phyloP scores from a whole-genome alignment of 164 flowering plant species.

The Berberis thunbergii region DNA sequence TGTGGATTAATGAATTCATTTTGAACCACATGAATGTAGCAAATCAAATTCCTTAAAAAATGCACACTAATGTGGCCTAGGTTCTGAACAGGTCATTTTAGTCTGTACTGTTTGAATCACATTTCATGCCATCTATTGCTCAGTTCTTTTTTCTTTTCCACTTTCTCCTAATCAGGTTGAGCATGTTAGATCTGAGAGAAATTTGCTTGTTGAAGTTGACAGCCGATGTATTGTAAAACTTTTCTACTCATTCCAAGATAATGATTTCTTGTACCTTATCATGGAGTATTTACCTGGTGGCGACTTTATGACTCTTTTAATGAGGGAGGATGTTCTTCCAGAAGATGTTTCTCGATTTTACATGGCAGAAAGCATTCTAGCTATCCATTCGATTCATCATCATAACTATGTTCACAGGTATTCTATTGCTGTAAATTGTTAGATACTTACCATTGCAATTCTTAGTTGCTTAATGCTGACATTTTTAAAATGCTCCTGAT shows the following conservation, averaged over 20 bases:
- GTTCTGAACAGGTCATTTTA: no score
- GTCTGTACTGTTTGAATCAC: no score
- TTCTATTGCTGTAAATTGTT: background rate
- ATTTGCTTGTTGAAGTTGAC: constrained; percentile 87
- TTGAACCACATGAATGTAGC: no score
- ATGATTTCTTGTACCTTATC: constrained; percentile 79
- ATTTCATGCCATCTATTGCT: background rate
- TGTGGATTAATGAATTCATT: no score
- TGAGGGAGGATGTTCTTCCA: constrained; percentile 78
- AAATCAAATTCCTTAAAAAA: no score
- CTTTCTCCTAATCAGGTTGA: constrained; percentile 43
- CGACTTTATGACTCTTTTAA: constrained; percentile 81
- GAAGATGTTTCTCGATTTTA: constrained; percentile 87
- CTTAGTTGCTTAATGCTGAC: no score
- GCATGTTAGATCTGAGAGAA: constrained; percentile 89
- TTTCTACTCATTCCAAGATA: constrained; percentile 84
- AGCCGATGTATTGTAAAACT: constrained; percentile 85
- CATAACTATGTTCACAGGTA: constrained; percentile 86
- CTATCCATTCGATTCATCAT: constrained; percentile 81
- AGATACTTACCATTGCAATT: background rate
- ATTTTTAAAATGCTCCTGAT: no score
- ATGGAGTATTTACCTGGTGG: constrained; percentile 99
- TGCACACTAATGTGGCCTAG: no score
- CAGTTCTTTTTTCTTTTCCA: background rate
- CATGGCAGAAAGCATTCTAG: constrained; percentile 81